A percentile compares a stretch with the other conserved stretches of the same genome.
phyloP scores from a whole-genome alignment of 805 yeast species.

The Wickerhamiella slavikovae region DNA sequence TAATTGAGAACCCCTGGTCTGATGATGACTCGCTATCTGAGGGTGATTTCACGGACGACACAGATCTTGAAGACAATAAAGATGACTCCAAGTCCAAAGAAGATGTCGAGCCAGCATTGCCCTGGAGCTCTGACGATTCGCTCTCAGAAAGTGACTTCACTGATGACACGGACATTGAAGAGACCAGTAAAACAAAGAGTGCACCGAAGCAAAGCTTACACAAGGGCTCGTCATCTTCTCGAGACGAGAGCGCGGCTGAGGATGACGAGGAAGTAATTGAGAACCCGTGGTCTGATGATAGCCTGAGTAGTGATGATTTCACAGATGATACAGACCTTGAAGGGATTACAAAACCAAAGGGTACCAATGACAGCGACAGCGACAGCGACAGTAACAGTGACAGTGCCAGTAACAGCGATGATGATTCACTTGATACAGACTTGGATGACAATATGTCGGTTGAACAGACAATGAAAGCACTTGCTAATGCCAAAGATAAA shows the following conservation, averaged over 20 bases:
- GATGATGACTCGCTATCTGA: conserved; percentile 6
- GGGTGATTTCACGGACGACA: conserved; percentile 6
- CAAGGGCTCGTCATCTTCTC: too few species aligned
- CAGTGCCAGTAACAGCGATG: not conserved
- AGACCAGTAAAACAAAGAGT: too few species aligned
- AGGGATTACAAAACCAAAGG: conserved; percentile 2
- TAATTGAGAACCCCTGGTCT: not conserved
- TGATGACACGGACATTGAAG: conserved; percentile 4
- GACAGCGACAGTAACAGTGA: conserved; percentile 1
- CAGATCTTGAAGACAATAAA: conserved; percentile 4
- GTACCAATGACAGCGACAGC: not conserved
- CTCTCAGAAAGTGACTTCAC: conserved; percentile 8
- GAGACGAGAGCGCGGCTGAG: conserved; percentile 6
- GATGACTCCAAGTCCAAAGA: too few species aligned
- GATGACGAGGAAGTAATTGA: conserved; percentile 3
- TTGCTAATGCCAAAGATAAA: not conserved
- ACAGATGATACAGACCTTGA: conserved; percentile 4
- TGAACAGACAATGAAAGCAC: not conserved
- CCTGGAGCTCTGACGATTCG: conserved; percentile 2
- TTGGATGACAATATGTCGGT: not conserved
- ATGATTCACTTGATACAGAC: not conserved
- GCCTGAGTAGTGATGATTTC: conserved; percentile 7
- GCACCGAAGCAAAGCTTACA: too few species aligned
- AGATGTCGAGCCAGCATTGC: too few species aligned
- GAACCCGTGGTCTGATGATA: conserved; percentile 2